Percentiles rank a stretch among this genome's conserved stretches.
Evolutionary conservation across 2,329 filamentous ascomycete genomes (phyloP).

Genomic region (Chaetomium sp.): DNA sequence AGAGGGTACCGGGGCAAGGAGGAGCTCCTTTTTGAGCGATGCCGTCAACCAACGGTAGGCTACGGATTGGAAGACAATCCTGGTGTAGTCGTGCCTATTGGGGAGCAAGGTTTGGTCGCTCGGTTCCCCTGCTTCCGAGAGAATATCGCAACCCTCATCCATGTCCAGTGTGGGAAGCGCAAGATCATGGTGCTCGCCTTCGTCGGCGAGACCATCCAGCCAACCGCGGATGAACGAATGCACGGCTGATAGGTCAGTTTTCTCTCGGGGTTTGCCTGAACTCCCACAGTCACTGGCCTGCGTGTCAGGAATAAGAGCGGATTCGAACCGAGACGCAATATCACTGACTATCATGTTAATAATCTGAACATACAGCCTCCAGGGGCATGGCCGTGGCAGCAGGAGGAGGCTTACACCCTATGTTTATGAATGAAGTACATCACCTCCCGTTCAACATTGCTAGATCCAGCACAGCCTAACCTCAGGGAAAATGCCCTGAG

Average conservation of each 20-base stretch:
- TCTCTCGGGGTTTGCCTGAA: neutral
- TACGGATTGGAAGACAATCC: neutral
- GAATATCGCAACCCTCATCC: neutral
- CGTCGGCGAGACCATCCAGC: neutral
- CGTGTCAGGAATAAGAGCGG: neutral
- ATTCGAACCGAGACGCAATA: neutral
- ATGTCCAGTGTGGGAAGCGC: neutral
- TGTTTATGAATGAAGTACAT: conserved; percentile 4
- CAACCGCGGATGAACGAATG: neutral
- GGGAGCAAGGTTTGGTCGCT: neutral
- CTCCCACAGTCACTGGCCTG: neutral
- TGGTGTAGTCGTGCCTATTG: neutral
- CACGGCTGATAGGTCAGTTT: neutral
- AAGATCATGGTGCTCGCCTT: neutral
- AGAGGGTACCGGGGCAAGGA: neutral
- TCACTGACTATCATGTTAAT: neutral
- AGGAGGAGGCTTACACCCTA: neutral
- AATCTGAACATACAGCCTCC: neutral
- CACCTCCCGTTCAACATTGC: neutral
- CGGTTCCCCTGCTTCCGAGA: neutral
- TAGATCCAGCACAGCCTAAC: neutral
- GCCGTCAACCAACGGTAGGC: neutral
- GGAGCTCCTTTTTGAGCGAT: neutral
- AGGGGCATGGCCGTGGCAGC: neutral
- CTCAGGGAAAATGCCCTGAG: neutral